Base-by-base conservation (phyloP, 768 basidiomycete species). In the Trametes elegans region DNA sequence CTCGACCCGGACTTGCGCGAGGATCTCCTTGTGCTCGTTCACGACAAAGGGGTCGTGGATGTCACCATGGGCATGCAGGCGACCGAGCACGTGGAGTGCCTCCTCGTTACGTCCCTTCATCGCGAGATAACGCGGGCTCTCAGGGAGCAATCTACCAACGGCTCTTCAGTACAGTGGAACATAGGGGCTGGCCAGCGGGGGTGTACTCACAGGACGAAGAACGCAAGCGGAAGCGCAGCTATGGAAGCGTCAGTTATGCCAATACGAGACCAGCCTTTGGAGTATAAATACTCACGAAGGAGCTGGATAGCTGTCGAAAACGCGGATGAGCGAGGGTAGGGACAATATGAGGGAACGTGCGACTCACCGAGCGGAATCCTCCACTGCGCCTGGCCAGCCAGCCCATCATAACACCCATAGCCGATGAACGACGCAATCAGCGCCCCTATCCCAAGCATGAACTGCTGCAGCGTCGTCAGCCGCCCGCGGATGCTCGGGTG, bases 401-500 rank as follows among this genome's bases (percentile, higher is more conserved):
- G 23, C 1, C 60, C 62, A 38, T 63, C 60, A 45, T 51, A 65
- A 34, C 59, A 62, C 3, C 60, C 62, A 48, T 65, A 65, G 6
- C 64, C 64, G 19, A 65, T 62, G 54, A 65, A 81, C 2, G 78
- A 80, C 14, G 79, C 81, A 49, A 73, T 66, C 62, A 82, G 75
- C 7, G 80, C 76, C 70, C 63, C 56, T 60, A 68, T 52, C 36
- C 78, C 78, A 7, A 80, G 64, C 78, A 79, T 80, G 61, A 79
- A 77, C 58, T 79, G 79, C 64, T 81, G 79, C 28, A 82, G 67
- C 4, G 79, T 80, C 2, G 78, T 81, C 34, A 81, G 68, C 16
- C 79, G 71, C 9, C 80, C 80, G n/a, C 79, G 72, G 38, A 80
- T 81, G 67, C 76, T 77, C 0, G 80, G 79, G 54, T 80, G 79